Evolutionary conservation across 495 filamentous ascomycete species (phyloP).

Genomic region (Zalerion maritima): DNA sequence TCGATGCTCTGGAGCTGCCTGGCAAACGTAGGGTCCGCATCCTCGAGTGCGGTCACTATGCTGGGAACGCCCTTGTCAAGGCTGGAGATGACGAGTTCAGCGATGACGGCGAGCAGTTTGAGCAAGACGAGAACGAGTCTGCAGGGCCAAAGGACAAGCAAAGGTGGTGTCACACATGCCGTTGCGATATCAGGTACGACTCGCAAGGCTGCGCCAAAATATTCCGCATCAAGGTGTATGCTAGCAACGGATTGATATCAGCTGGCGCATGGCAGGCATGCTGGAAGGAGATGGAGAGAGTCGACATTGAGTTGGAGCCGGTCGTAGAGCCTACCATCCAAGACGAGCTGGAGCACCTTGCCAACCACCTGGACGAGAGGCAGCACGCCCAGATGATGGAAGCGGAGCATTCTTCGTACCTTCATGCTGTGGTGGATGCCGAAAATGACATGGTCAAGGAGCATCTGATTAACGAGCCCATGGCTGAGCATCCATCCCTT

Average conservation of each 20-base stretch:
- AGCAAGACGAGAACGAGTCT: constrained; percentile 11
- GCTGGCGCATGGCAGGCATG: constrained; percentile 84
- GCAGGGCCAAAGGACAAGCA: constrained; percentile 25
- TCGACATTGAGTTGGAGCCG: constrained; percentile 82
- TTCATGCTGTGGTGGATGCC: too few species aligned
- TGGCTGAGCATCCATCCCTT: constrained; percentile 3
- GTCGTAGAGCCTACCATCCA: constrained; percentile 27
- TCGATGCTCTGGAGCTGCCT: constrained; percentile 73
- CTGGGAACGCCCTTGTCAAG: constrained; percentile 29
- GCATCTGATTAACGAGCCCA: constrained; percentile 7
- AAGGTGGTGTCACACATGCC: constrained; percentile 48
- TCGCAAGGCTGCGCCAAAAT: constrained; percentile 33
- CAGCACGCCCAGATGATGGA: constrained; percentile 19
- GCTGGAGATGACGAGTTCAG: constrained; percentile 30
- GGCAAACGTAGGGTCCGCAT: constrained; percentile 44
- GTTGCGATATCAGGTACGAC: constrained; percentile 33
- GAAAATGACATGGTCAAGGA: constrained; percentile 13
- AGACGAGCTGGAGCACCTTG: constrained; percentile 30
- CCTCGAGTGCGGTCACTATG: constrained; percentile 68
- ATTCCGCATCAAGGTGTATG: constrained; percentile 81
- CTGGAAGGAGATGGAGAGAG: constrained; percentile 94
- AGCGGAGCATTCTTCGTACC: too few species aligned
- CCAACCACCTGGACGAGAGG: constrained; percentile 16
- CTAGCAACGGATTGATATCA: constrained; percentile 88
- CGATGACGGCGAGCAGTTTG: constrained; percentile 14